Conservation (phyloP, 2,329 filamentous ascomycete species). For the Juglanconis oblonga region DNA sequence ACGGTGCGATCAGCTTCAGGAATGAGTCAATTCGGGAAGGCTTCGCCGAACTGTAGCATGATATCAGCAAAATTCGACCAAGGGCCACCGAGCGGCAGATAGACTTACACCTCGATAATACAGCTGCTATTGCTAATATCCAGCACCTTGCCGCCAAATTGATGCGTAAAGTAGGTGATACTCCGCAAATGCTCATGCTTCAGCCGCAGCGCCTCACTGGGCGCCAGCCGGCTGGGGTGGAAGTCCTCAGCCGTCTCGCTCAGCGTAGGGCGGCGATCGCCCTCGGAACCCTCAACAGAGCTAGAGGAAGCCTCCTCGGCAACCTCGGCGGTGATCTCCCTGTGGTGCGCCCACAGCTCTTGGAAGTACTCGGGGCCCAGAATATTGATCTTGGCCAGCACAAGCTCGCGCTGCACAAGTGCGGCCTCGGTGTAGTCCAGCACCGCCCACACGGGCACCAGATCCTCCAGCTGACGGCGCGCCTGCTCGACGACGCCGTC, state of each 20-base stretch:
- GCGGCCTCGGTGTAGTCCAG: constrained; percentile 92
- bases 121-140: constrained; percentile 99
- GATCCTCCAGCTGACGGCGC: constrained; percentile 87
- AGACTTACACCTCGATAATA: constrained; percentile 91
- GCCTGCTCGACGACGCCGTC: constrained; percentile 98
- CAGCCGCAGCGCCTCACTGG: constrained; percentile 85
- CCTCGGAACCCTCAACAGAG: constrained; percentile 28
- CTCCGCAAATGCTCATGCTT: constrained; percentile 97
- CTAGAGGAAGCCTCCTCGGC: constrained; percentile 38
- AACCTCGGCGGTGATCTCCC: constrained; percentile 67
- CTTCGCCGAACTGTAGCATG: constrained; percentile 72
- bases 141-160: constrained; percentile 95
- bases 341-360: constrained; percentile 91
- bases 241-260: constrained; percentile 63
- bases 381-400: constrained; percentile 95
- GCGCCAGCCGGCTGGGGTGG: constrained; percentile 82
- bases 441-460: constrained; percentile 97
- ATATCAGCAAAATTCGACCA: constrained; percentile 21
- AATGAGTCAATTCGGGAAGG: constrained; percentile 93
- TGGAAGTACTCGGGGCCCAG: constrained; percentile 98
- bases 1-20: constrained; percentile 90
- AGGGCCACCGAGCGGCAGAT: not conserved
- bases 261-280: constrained; percentile 34
- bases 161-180: constrained; percentile 94
- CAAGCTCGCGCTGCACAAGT: constrained; percentile 90